phyloP scores from a whole-genome alignment of 495 filamentous ascomycete species.

The Melanomma pulvis-pyrius region DNA sequence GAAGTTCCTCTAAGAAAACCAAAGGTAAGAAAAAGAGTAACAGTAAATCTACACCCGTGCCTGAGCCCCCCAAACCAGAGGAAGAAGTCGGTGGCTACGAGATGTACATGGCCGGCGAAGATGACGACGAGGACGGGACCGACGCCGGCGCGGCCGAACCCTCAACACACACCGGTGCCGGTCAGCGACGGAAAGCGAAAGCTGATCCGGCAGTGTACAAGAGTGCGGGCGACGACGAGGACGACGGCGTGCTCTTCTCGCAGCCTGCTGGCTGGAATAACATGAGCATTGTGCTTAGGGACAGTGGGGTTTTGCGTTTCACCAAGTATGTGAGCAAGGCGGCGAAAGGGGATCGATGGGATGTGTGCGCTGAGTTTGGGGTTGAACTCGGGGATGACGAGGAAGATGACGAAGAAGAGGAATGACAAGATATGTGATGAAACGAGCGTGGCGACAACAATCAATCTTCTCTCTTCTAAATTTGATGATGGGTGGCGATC shows the following conservation, averaged over 20 bases:
- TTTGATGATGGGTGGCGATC: no score
- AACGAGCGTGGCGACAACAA: no score
- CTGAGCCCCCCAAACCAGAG: slow-evolving; percentile 41
- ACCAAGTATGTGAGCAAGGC: slow-evolving; percentile 90
- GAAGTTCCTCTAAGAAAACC: slow-evolving; percentile 6
- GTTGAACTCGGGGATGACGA: slow-evolving; percentile 47
- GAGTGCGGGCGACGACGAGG: slow-evolving; percentile 64
- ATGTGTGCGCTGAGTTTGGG: slow-evolving; percentile 72
- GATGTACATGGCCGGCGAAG: slow-evolving; percentile 88
- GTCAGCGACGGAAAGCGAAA: slow-evolving; percentile 39
- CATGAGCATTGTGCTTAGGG: slow-evolving; percentile 83
- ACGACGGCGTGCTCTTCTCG: slow-evolving; percentile 89
- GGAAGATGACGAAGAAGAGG: slow-evolving; percentile 25
- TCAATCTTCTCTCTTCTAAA: no score
- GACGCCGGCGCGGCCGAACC: slow-evolving; percentile 25
- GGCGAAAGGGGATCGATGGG: slow-evolving; percentile 91
- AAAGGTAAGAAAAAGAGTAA: slow-evolving; percentile 12
- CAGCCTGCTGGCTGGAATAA: slow-evolving; percentile 88
- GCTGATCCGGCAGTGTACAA: slow-evolving; percentile 79
- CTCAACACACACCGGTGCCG: slow-evolving; percentile 43
- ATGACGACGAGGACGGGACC: slow-evolving; percentile 70
- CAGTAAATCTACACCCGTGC: not conserved
- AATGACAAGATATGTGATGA: not conserved
- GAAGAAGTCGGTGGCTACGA: slow-evolving; percentile 78
- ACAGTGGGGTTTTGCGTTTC: slow-evolving; percentile 83